These are phyloP conservation scores for Yarrowia galli DNA, from an alignment of 1,139 yeast species.

Conservation along the genomic window DNA sequence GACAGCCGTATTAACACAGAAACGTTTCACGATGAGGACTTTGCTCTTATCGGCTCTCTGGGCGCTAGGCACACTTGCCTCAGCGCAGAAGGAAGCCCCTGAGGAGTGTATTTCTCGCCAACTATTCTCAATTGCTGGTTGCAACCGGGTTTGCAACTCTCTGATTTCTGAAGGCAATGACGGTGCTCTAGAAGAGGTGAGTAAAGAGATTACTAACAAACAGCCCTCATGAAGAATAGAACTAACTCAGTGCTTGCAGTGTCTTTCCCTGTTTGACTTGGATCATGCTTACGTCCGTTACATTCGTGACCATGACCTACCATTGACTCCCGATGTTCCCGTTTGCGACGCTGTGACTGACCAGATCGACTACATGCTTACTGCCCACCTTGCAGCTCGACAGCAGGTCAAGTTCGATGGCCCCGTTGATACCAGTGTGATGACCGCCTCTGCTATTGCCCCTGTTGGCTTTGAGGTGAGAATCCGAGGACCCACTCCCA, in stretches of 20 bases:
- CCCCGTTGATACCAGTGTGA: background rate
- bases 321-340: background rate
- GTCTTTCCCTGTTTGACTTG: conserved; percentile 13
- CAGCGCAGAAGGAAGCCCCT: conserved; percentile 1
- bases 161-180: background rate
- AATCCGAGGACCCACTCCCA: background rate
- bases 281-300: background rate
- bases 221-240: background rate
- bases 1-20: background rate
- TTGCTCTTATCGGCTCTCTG: conserved; percentile 10
- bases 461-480: background rate
- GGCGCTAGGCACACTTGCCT: conserved; percentile 10
- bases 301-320: conserved; percentile 10
- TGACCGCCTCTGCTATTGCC: background rate
- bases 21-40: conserved; percentile 1
- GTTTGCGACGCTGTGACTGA: background rate
- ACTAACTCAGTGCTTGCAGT: conserved; percentile 31
- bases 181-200: conserved; percentile 12
- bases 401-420: background rate
- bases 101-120: conserved; percentile 11
- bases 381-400: background rate
- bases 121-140: background rate
- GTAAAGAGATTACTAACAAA: background rate
- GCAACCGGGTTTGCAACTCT: conserved; percentile 8
- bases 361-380: background rate